Evolutionary conservation across 768 basidiomycete genomes (phyloP).

Genomic region (Boletus tylopilopsis): DNA sequence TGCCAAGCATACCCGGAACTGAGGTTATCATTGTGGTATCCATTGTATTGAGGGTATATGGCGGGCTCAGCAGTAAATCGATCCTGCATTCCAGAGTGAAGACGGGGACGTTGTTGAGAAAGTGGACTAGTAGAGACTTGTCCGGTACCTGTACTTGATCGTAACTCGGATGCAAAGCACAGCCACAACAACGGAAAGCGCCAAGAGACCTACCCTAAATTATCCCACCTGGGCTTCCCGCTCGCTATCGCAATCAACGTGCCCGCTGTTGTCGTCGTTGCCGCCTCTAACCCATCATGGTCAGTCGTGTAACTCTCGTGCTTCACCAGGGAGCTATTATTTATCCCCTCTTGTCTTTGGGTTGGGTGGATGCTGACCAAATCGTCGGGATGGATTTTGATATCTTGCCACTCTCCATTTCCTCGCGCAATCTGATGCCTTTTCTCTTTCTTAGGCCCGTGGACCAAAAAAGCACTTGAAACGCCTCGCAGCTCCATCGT

Average conservation of each 20-base stretch:
- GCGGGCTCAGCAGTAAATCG: slow-evolving; percentile 2
- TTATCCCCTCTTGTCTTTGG: neutral
- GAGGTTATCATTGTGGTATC: slow-evolving; percentile 16
- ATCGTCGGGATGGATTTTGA: slow-evolving; percentile 18
- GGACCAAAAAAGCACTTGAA: slow-evolving; percentile 99
- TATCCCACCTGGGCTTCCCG: neutral
- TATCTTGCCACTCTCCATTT: neutral
- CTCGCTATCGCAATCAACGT: slow-evolving; percentile 22
- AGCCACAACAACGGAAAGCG: neutral
- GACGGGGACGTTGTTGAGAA: neutral
- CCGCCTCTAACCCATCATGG: slow-evolving; percentile 27
- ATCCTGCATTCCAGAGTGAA: slow-evolving; percentile 20
- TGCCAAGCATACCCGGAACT: slow-evolving; percentile 21
- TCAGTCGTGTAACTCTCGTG: slow-evolving; percentile 18
- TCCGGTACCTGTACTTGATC: too few relatives aligned
- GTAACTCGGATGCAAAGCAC: too few relatives aligned
- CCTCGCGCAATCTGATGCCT: slow-evolving; percentile 13
- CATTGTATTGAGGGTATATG: slow-evolving; percentile 18
- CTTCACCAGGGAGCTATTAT: neutral
- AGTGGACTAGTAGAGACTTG: neutral
- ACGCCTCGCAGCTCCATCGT: slow-evolving; percentile 93
- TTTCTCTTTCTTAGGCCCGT: slow-evolving; percentile 60
- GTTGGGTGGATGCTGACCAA: slow-evolving; percentile 27
- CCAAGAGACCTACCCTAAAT: slow-evolving; percentile 27
- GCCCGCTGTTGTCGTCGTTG: slow-evolving; percentile 17